A percentile compares a stretch with the other conserved stretches of the same genome.
Evolutionary conservation across 768 basidiomycete species (phyloP).

Genomic region (Russula sp.): DNA sequence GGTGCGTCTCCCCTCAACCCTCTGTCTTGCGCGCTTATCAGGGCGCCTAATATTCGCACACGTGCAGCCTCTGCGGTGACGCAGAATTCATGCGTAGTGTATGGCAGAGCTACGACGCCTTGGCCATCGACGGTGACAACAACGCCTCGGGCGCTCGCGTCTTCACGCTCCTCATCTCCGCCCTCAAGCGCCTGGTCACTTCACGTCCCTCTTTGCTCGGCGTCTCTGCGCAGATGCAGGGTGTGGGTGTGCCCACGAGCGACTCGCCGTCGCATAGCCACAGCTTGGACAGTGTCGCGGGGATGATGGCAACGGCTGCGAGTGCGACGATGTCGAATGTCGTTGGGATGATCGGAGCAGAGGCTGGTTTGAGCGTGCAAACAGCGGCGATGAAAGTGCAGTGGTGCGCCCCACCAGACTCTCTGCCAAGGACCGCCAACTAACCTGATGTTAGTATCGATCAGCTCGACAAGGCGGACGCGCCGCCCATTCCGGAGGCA

Average conservation of each 20-base stretch:
- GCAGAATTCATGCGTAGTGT: constrained; percentile 19
- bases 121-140: constrained; percentile 42
- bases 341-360: constrained; percentile 75
- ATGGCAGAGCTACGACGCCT: constrained; percentile 18
- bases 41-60: no score
- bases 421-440: not conserved
- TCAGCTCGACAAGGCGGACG: constrained; percentile 95
- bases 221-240: constrained; percentile 70
- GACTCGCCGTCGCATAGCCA: constrained; percentile 40
- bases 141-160: constrained; percentile 56
- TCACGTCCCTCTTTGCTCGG: constrained; percentile 86
- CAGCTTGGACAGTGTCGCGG: constrained; percentile 63
- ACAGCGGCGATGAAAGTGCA: constrained; percentile 82
- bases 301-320: constrained; percentile 76
- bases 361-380: constrained; percentile 65
- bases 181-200: constrained; percentile 78
- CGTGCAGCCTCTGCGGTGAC: constrained; percentile 15
- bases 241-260: constrained; percentile 52
- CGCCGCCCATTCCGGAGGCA: constrained; percentile 86
- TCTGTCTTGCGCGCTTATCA: not conserved
- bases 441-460: constrained; percentile 60
- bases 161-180: constrained; percentile 70
- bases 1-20: constrained; percentile 1
- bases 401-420: constrained; percentile 48
- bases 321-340: constrained; percentile 80